phyloP scores from a whole-genome alignment of 129 eudicot genomes.

The Arctium lappa region DNA sequence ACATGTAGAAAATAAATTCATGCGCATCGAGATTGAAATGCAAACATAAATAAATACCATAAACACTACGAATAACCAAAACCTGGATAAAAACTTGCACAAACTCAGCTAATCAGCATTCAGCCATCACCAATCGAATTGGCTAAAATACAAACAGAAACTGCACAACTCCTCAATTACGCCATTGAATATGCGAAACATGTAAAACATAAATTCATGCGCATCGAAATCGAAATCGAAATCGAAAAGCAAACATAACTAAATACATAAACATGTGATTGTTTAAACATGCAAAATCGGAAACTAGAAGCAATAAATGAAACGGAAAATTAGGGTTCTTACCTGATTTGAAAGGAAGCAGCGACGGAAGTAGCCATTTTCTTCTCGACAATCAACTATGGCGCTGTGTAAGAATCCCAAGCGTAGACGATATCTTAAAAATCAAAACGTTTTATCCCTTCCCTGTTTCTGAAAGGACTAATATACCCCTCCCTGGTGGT shows the following conservation, averaged over 20 bases:
- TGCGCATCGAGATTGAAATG: slow-evolving; percentile 3
- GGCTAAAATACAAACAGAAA: too few species aligned
- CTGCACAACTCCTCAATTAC: too few species aligned
- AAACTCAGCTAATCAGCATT: too few species aligned
- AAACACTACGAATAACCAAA: too few species aligned
- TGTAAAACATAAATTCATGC: neutral
- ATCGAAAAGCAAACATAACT: neutral
- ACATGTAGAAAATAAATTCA: neutral
- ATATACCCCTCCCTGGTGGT: neutral
- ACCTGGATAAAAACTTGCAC: too few species aligned
- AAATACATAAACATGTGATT: neutral
- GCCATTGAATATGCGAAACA: too few species aligned
- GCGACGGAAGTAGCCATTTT: slow-evolving; percentile 26
- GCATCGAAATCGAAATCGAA: slow-evolving; percentile 1
- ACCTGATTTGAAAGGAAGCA: slow-evolving; percentile 31
- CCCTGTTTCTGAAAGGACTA: neutral
- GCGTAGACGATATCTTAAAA: slow-evolving; percentile 11
- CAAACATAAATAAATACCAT: too few species aligned
- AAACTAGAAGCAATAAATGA: neutral
- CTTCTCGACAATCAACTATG: slow-evolving; percentile 13
- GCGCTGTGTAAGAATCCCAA: neutral
- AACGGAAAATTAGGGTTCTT: neutral
- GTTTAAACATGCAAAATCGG: slow-evolving; percentile 1
- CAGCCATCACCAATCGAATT: too few species aligned
- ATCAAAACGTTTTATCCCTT: slow-evolving; percentile 19